Evolutionary conservation across 306 rosid species (phyloP), one percentile per base, ranked within the genome.

Genomic region (Gastrolobium bilobum): DNA sequence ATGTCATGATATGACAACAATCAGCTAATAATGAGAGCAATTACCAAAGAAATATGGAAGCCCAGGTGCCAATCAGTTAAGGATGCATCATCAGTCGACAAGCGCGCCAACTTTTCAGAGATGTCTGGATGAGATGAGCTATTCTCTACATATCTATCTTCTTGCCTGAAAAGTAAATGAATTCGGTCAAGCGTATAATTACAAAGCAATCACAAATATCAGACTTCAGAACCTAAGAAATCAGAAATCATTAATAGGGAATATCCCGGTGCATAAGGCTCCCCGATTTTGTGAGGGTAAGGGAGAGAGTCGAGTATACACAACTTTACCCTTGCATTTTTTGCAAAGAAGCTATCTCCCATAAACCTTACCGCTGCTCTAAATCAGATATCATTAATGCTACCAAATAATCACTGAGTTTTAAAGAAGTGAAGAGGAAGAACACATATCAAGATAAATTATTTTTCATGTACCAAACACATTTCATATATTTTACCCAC

Each of bases 11-110:
- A 66, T 13, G 57, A 68, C 42, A 50, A 63, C 35, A 73, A 68
- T 33, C 66, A 44, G 73, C 50, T 31, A 44, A 72, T 15, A 69
- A 30, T 61, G 53, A 75, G 79, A 10, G 54, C 7, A 54, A 56
- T 52, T 91, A 95, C 99, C 97, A 90, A 84, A 75, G 81, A 91
- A 48, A 92, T 84, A 86, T 95, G 97, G 87, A 95, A 95, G 46
- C 99, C 99, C 85, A 85, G 78, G 90, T 95, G 99, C 99, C 99
- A 95, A 86, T 93, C 98, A 54, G 94, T 83, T 79, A 89, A 83
- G 77, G 97, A 90, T 62, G 90, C 78, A 76, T 88, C 94, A 20
- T 88, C 88, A 3, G 89, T 87, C 63, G 99, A 91, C 84, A 95
- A 74, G 65, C 82, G 87, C 10, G 92, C 84, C 81, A 91, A 84